Evolutionary conservation across 2,329 filamentous ascomycete species (phyloP), one percentile per base, ranked within the genome.

Genomic region (Fusarium devonianum): DNA sequence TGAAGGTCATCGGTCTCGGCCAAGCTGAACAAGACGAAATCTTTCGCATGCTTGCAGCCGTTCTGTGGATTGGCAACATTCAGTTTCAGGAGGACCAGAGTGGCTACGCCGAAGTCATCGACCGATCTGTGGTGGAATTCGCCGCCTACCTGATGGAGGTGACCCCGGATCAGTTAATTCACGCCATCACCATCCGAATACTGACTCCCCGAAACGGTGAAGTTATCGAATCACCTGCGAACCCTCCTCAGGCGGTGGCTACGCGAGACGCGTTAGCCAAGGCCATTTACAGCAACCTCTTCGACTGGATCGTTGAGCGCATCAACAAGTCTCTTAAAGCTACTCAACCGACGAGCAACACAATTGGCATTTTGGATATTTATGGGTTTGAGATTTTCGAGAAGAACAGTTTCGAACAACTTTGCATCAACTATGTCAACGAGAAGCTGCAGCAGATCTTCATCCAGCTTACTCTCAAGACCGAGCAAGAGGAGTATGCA

Each of bases 381-480:
- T 99, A 99, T 71, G 94, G 94, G 3, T 99, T 99, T 67, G 94
- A 99, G 70, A 99, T 99, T 62, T 99, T 99, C 63, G 94, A 99
- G 71, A 94, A 93, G 76, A 99, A 99, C 77, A 97, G 90, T 60
- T 99, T 99, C 67, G 94, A 99, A 72, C 94, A 99, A 74, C 84
- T 99, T 7, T 99, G 94, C 75, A 99, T 99, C 81, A 99, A 99
- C 78, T 99, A 97, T 68, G 95, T 97, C 68, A 99, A 99, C 73
- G 94, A 99, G 75, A 99, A 99, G 74, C 78, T 99, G 49, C 94
- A 99, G 74, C 94, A 99, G 69, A 97, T 99, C 66, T 99, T 99
- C 70, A 99, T 99, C 63, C 94, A 99, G 73, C 79, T 99, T 64
- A 99, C 94, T 0, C 75, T 99, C 56, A 96, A 96, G 77, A 88